A percentile compares a stretch with the other conserved stretches of the same genome.
Evolutionary conservation across 768 basidiomycete species (phyloP).

Genomic region (Phylloporus rhodoxanthus): DNA sequence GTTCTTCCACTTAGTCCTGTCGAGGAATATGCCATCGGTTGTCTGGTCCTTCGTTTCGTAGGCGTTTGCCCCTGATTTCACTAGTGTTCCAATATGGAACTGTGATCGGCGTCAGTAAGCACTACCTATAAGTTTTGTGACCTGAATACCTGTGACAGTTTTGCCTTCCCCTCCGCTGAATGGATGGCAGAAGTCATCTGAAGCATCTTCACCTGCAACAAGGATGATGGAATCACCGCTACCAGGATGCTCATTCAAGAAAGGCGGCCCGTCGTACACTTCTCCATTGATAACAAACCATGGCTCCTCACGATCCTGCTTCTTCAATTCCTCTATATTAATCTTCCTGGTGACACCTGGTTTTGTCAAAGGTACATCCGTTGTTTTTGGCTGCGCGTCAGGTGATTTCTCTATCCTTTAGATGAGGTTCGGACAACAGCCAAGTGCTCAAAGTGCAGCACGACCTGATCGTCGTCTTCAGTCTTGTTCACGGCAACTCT

Average conservation of each 20-base stretch:
- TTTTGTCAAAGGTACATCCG: conserved; percentile 40
- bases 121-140: neutral
- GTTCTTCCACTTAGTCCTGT: conserved; percentile 44
- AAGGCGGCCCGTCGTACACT: conserved; percentile 50
- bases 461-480: conserved; percentile 19
- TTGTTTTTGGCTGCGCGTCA: neutral
- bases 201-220: conserved; percentile 54
- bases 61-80: neutral
- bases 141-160: conserved; percentile 36
- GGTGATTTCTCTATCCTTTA: conserved; percentile 36
- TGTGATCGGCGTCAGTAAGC: conserved; percentile 11
- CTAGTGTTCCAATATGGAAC: conserved; percentile 49
- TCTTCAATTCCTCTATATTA: conserved; percentile 38
- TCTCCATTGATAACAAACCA: conserved; percentile 54
- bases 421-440: conserved; percentile 42
- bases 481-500: conserved; percentile 42
- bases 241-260: conserved; percentile 53
- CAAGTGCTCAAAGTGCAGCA: conserved; percentile 53
- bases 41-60: conserved; percentile 3
- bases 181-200: conserved; percentile 64
- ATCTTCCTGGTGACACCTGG: conserved; percentile 41
- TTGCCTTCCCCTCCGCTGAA: conserved; percentile 42
- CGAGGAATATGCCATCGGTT: conserved; percentile 34
- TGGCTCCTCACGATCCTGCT: conserved; percentile 32
- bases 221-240: conserved; percentile 50